Evolutionary conservation across 1,284 basidiomycete genomes (phyloP).

Genomic region (Butyriboletus appendiculatus): DNA sequence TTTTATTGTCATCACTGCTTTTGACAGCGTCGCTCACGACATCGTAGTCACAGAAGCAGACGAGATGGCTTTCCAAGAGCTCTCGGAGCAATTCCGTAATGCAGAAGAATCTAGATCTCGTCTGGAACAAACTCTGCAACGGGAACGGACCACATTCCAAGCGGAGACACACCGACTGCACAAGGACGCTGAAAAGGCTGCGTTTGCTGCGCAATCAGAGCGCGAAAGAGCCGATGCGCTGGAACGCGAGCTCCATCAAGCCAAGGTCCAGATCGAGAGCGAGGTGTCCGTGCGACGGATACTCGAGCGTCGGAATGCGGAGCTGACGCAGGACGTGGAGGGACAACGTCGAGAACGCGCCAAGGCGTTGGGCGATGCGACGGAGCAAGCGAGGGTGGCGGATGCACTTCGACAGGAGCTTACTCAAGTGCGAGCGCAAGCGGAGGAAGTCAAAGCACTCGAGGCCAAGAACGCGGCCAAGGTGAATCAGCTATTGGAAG

Average conservation of each 20-base stretch:
- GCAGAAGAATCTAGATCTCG: slow-evolving; percentile 53
- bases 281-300: slow-evolving; percentile 59
- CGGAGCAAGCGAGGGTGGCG: slow-evolving; percentile 59
- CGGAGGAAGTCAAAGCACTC: slow-evolving; percentile 72
- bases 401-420: slow-evolving; percentile 74
- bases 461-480: slow-evolving; percentile 68
- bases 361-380: slow-evolving; percentile 67
- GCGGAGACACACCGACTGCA: slow-evolving; percentile 57
- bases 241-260: slow-evolving; percentile 65
- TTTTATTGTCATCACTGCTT: not conserved
- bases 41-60: slow-evolving; percentile 63
- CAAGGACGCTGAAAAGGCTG: slow-evolving; percentile 41
- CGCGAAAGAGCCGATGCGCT: slow-evolving; percentile 52
- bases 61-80: slow-evolving; percentile 67
- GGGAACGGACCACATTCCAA: slow-evolving; percentile 54
- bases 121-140: slow-evolving; percentile 53
- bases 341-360: slow-evolving; percentile 59
- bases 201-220: slow-evolving; percentile 43
- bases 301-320: slow-evolving; percentile 66
- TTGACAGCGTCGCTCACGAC: slow-evolving; percentile 7
- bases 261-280: slow-evolving; percentile 61
- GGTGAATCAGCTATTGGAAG: slow-evolving; percentile 65
- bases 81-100: slow-evolving; percentile 61
- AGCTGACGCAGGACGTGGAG: slow-evolving; percentile 61
- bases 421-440: slow-evolving; percentile 57